These are phyloP conservation scores for Canna indica DNA, from an alignment of 176 grass and related monocot genomes.

Conservation along the genomic window DNA sequence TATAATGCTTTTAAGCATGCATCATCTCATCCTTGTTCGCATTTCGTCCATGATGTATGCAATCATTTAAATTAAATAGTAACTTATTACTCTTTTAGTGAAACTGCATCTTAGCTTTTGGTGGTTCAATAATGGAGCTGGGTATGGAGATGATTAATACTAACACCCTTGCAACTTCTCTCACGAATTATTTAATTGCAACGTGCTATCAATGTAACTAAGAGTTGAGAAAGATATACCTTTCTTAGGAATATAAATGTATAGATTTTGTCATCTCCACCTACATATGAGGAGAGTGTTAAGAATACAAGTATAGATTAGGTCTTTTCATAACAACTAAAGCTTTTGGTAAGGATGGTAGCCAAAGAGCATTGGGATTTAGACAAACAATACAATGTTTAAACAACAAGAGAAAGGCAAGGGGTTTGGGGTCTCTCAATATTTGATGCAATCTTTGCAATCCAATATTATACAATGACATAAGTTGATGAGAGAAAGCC, in stretches of 20 bases:
- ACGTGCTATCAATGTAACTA: background rate
- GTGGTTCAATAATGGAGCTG: too few relatives aligned
- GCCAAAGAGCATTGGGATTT: too few relatives aligned
- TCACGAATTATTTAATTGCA: background rate
- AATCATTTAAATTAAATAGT: background rate
- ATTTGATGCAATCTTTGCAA: background rate
- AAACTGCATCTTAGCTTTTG: too few relatives aligned
- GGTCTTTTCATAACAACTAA: too few relatives aligned
- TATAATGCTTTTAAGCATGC: background rate
- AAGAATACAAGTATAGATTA: too few relatives aligned
- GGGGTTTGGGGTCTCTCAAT: background rate
- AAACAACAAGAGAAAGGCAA: background rate
- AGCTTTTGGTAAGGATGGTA: too few relatives aligned
- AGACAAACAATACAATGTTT: too few relatives aligned
- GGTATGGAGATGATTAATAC: background rate
- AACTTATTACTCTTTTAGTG: background rate
- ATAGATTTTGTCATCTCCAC: too few relatives aligned
- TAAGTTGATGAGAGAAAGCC: background rate
- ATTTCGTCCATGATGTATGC: background rate
- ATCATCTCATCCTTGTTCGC: background rate
- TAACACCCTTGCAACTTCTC: background rate
- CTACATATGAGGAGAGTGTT: too few relatives aligned
- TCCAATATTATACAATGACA: background rate
- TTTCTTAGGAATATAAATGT: too few relatives aligned
- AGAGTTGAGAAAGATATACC: background rate